Base-by-base conservation (phyloP, 2,329 filamentous ascomycete genomes). In the Curvularia lunata region DNA sequence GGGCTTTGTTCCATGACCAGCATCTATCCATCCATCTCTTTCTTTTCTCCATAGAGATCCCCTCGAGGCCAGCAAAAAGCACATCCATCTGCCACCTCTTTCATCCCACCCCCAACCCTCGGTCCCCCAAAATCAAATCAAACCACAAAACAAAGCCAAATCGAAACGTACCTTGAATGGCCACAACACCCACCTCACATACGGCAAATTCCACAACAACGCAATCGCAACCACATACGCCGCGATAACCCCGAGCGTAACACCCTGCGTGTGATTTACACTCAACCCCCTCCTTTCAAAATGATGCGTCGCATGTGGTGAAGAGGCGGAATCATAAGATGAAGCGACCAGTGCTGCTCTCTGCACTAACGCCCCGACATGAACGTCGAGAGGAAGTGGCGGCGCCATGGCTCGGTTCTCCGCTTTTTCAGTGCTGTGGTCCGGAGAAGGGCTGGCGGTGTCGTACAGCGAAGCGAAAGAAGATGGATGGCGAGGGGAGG, bases 141-240 rank as follows among this genome's bases (percentile, higher is more conserved):
- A 16, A 23, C 23, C 23, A 30, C 5, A 1, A 47, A 34, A 13
- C 21, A 37, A 27, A 57, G 45, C 3, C 18, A 51, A 7, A 42
- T 5, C 6, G 7, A 9, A 42, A 62, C 68, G 12, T 73, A 90
- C 88, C 80, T 93, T 93, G 80, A 93, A 92, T 4, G 90, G 90
- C 90, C 90, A 93, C 34, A 93, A 78, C 1, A 88, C 82, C 82
- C 86, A 89, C 54, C 85, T 83, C n/a, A 93, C 77, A 74, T 91
- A 91, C 1, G 90, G 90, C 1, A 92, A 75, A 77, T 92, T 92
- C 90, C 90, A 93, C 3, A 93, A 80, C 41, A 93, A 81, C 4
- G 89, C 89, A 63, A 93, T 93, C 46, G 83, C 83, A 18, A 91
- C 89, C 2, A 89, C 83, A 75, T 92, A 92, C 34, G 82, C 87